Base-by-base conservation (phyloP, 2,329 filamentous ascomycete species). In the Passalora sequoiae region DNA sequence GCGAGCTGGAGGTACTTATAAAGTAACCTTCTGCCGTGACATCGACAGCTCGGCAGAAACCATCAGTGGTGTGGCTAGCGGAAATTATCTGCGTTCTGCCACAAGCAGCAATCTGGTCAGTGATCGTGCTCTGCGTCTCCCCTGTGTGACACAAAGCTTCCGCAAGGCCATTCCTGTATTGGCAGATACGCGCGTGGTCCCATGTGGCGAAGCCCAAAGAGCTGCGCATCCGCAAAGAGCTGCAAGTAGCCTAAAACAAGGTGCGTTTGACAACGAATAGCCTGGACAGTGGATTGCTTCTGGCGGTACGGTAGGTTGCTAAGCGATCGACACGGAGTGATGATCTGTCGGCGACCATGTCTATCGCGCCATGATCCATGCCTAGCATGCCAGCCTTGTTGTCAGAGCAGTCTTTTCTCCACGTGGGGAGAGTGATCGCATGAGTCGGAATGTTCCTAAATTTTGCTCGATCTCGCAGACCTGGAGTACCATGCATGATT, bases 121-220 rank as follows among this genome's bases (percentile, higher is more conserved):
- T 33, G 12, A 19, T 19, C 17, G 17, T 6, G 9, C 30, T 33
- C 30, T 36, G 17, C 20, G 9, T 8, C 17, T 36, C 24, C 33
- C 33, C 33, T 24, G 33, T 24, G 24, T 36, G 33, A 36, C 33
- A 24, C 33, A 22, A 36, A 24, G 33, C 17, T 24, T 36, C 33
- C 12, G 33, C 33, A 36, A n/a, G 15, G 9, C 8, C 4, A n/a
- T 8, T 24, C 33, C 33, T 12, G 24, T 36, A 24, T 24, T 12
- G 12, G 33, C 17, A 8, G 8, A 4, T 21, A 7, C 13, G 19
- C 33, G 20, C 33, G 33, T 24, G 33, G 19, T 27, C 24, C 24
- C 24, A 27, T 12, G 20, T 12, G 10, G 20, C 13, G 19, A 5
- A 17, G 19, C 20, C 30, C 8, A 6, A 33, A 24, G 6, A 7